A percentile compares a stretch with the other conserved stretches of the same genome.
These are phyloP conservation scores for Fusarium cicatricum DNA, from an alignment of 2,329 filamentous ascomycete species.

Conservation along the genomic window DNA sequence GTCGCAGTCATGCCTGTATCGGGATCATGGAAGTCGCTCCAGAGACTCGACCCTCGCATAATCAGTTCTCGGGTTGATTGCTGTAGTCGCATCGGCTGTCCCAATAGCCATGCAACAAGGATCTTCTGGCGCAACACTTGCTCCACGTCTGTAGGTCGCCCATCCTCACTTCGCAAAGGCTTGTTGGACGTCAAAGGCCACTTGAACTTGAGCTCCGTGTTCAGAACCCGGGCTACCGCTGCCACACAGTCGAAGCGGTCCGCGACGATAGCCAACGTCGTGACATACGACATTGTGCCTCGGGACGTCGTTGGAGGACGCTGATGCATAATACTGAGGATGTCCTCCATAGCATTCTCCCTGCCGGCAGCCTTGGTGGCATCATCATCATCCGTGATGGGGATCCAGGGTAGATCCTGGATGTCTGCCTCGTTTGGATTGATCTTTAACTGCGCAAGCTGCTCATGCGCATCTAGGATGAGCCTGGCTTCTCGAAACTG, in stretches of 20 bases:
- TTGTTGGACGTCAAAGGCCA: slow-evolving; percentile 59
- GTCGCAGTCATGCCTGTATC: slow-evolving; percentile 51
- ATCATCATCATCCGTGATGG: slow-evolving; percentile 73
- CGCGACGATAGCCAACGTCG: slow-evolving; percentile 73
- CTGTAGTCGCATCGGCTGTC: slow-evolving; percentile 67
- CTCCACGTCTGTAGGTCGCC: slow-evolving; percentile 59
- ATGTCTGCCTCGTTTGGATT: slow-evolving; percentile 58
- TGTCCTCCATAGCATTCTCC: slow-evolving; percentile 70
- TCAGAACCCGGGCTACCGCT: slow-evolving; percentile 63
- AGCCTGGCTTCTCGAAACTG: slow-evolving; percentile 69
- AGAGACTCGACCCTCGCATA: slow-evolving; percentile 68
- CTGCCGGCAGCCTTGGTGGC: slow-evolving; percentile 68
- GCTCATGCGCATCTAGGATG: slow-evolving; percentile 60
- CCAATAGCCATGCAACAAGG: slow-evolving; percentile 70
- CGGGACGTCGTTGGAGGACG: slow-evolving; percentile 49
- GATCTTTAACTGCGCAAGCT: slow-evolving; percentile 57
- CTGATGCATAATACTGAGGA: slow-evolving; percentile 72
- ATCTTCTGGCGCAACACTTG: slow-evolving; percentile 75
- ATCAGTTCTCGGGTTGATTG: slow-evolving; percentile 72
- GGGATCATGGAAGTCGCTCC: slow-evolving; percentile 55
- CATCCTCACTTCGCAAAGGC: slow-evolving; percentile 48
- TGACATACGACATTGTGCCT: slow-evolving; percentile 67
- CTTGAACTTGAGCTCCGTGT: slow-evolving; percentile 58
- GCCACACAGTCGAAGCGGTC: slow-evolving; percentile 75
- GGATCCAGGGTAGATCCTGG: slow-evolving; percentile 67